Evolutionary conservation across 306 rosid species (phyloP).

Genomic region (Calophaca sinica): DNA sequence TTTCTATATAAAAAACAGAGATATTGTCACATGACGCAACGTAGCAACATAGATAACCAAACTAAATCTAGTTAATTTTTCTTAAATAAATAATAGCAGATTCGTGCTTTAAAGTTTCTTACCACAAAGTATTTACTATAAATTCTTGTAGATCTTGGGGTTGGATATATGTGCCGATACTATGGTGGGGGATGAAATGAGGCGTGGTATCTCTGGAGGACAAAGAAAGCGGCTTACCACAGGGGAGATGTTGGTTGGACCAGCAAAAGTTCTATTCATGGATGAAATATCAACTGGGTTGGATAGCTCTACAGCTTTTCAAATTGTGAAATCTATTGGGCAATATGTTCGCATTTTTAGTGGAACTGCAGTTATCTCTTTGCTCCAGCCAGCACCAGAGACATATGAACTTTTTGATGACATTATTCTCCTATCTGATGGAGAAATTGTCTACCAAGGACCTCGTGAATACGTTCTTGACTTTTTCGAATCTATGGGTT

Average conservation of each 20-base stretch:
- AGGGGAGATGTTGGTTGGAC: conserved; percentile 75
- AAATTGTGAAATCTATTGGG: conserved; percentile 58
- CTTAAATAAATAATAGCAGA: too few relatives aligned
- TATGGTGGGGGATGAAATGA: conserved; percentile 77
- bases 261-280: conserved; percentile 64
- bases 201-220: conserved; percentile 93
- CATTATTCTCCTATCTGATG: conserved; percentile 64
- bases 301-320: conserved; percentile 71
- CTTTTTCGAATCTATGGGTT: conserved; percentile 60
- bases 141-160: conserved; percentile 70
- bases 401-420: conserved; percentile 66
- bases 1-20: too few relatives aligned
- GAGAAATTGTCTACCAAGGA: conserved; percentile 66
- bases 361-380: conserved; percentile 61
- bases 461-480: conserved; percentile 59
- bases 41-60: too few relatives aligned
- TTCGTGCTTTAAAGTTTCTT: not conserved
- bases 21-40: too few relatives aligned
- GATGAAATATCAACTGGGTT: conserved; percentile 71
- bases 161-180: conserved; percentile 85
- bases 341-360: conserved; percentile 56
- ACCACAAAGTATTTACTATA: not conserved
- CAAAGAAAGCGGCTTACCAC: conserved; percentile 86
- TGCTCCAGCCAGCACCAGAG: conserved; percentile 71
- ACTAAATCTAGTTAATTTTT: too few relatives aligned